Base-by-base conservation (phyloP, 768 basidiomycete species). In the Pleurotus pulmonarius region DNA sequence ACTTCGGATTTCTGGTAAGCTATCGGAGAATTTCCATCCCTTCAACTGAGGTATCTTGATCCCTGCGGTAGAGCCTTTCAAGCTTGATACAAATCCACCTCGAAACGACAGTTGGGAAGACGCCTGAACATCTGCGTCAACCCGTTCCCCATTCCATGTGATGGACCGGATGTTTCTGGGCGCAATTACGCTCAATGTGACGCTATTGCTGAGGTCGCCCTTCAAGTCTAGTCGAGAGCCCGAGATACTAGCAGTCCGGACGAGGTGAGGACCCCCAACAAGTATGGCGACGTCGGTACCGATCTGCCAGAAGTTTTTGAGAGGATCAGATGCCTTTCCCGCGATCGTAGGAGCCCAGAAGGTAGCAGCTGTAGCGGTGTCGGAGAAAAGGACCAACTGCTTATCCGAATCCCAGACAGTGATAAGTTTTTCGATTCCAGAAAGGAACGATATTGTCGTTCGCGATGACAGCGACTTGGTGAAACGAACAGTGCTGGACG, bases 261-360 rank as follows among this genome's bases (percentile, higher is more conserved):
- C 83, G 29, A 87, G 77, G 60, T 86, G 81, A 0, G 86, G 86
- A 0, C 86, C 86, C 18, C 82, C 81, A 22, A 87, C 76, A 1
- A 94, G 73, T 22, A 88, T 74, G 9, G 86, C 82, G 3, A 76
- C 66, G 61, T 92, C 91, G 20, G 87, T 85, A 24, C 91, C 90
- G 49, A 90, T 71, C 52, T 83, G 76, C 86, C 87, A 92, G 75
- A 76, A 92, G 61, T 81, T 83, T 41, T 72, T 73, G 55, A 86
- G 75, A 11, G 77, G 73, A 25, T 76, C 70, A 3, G 64, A 68
- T 4, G 67, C 60, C 5, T 65, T 60, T 0, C 71, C 69, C 4
- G 84, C 68, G 43, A 92, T 74, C 15, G 81, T 77, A 1, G 92
- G 92, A 4, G 86, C 76, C 85, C 88, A 94, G 73, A 91, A 90